phyloP scores from a whole-genome alignment of 257 asterid species.

The Nicotiana knightiana region DNA sequence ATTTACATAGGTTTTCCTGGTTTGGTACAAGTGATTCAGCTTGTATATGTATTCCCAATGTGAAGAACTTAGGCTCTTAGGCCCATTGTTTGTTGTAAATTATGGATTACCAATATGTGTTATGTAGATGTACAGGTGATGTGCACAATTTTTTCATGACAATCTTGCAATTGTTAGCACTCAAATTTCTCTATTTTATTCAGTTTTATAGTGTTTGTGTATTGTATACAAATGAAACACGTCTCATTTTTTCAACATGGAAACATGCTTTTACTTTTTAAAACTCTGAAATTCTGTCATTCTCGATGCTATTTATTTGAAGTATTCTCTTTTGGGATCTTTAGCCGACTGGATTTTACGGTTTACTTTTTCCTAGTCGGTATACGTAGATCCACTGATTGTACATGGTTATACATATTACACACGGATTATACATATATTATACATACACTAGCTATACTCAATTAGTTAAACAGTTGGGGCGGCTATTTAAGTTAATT shows the following conservation, averaged over 20 bases:
- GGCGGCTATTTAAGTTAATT: too few species aligned
- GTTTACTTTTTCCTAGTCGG: too few species aligned
- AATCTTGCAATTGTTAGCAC: background rate
- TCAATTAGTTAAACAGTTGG: too few species aligned
- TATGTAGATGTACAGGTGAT: background rate
- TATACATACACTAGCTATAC: too few species aligned
- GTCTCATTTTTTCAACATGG: background rate
- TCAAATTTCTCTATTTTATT: background rate
- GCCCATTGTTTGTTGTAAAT: constrained; percentile 5
- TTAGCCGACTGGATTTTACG: too few species aligned
- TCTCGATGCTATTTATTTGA: background rate
- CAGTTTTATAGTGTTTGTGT: background rate
- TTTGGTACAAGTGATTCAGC: background rate
- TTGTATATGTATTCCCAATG: background rate
- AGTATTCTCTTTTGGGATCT: background rate
- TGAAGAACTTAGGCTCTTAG: background rate
- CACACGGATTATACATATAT: too few species aligned
- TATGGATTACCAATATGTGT: constrained; percentile 9
- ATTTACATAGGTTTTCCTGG: constrained; percentile 1
- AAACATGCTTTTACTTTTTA: background rate
- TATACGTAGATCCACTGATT: too few species aligned
- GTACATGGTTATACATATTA: too few species aligned
- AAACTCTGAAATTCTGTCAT: background rate
- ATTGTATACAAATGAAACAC: background rate
- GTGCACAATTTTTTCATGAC: background rate